phyloP scores from a whole-genome alignment of 2,329 filamentous ascomycete genomes.

The Helotiales sp. region DNA sequence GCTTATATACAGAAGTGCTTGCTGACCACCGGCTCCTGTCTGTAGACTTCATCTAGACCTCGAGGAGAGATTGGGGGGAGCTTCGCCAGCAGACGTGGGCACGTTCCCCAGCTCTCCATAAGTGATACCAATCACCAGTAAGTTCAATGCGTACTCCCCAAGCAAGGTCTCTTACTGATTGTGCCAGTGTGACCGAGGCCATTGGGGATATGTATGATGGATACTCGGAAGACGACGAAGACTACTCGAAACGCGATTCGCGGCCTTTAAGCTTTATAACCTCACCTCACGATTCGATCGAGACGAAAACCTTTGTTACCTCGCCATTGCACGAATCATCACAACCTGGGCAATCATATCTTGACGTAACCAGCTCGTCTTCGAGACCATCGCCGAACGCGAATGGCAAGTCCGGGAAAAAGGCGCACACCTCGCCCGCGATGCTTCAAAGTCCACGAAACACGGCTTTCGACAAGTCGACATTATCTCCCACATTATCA shows the following conservation, averaged over 20 bases:
- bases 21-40: slow-evolving; percentile 25
- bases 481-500: slow-evolving; percentile 40
- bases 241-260: slow-evolving; percentile 52
- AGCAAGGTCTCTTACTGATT: not conserved
- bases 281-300: slow-evolving; percentile 44
- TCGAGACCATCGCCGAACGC: slow-evolving; percentile 26
- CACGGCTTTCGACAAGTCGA: slow-evolving; percentile 34
- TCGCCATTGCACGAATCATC: slow-evolving; percentile 45
- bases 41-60: slow-evolving; percentile 37
- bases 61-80: slow-evolving; percentile 36
- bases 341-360: slow-evolving; percentile 28
- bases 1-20: slow-evolving; percentile 8
- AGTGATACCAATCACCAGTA: slow-evolving; percentile 69
- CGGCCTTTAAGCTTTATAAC: slow-evolving; percentile 59
- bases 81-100: slow-evolving; percentile 35
- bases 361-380: slow-evolving; percentile 23
- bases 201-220: slow-evolving; percentile 74
- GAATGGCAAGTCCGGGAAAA: slow-evolving; percentile 30
- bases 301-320: slow-evolving; percentile 48
- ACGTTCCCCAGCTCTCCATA: slow-evolving; percentile 42
- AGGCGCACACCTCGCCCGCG: slow-evolving; percentile 33
- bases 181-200: slow-evolving; percentile 62
- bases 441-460: slow-evolving; percentile 33
- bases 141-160: not conserved
- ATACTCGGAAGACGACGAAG: too few species aligned